A percentile compares a stretch with the other conserved stretches of the same genome.
phyloP scores from a whole-genome alignment of 441 rosid genomes.

The Bruguiera hainesii region DNA sequence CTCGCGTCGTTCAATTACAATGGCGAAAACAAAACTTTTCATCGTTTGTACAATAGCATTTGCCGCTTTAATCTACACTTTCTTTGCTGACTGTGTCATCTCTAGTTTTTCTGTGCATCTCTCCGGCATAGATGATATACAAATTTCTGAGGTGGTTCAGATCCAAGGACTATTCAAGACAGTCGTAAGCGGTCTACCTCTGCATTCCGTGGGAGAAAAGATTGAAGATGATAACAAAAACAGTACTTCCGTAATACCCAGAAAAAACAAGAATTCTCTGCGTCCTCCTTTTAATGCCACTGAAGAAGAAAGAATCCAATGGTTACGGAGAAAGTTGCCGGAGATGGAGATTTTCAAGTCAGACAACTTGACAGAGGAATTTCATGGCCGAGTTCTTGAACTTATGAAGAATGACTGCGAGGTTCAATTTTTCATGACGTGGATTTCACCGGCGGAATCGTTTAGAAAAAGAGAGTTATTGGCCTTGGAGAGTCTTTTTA shows the following conservation, averaged over 20 bases:
- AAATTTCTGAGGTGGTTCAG: slow-evolving; percentile 7
- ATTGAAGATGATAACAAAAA: slow-evolving; percentile 5
- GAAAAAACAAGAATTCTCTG: slow-evolving; percentile 22
- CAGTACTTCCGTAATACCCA: no score
- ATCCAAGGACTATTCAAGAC: neutral
- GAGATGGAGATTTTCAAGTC: slow-evolving; percentile 52
- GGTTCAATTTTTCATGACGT: slow-evolving; percentile 70
- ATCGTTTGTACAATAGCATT: slow-evolving; percentile 26
- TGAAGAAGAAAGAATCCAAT: slow-evolving; percentile 42
- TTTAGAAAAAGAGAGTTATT: slow-evolving; percentile 53
- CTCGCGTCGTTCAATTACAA: no score
- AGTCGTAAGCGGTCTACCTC: slow-evolving; percentile 13
- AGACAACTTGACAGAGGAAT: slow-evolving; percentile 37
- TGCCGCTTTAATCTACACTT: slow-evolving; percentile 34
- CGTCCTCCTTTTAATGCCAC: slow-evolving; percentile 44
- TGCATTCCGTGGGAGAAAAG: slow-evolving; percentile 27
- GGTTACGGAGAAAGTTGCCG: slow-evolving; percentile 42
- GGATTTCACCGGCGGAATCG: slow-evolving; percentile 57
- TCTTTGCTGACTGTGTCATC: slow-evolving; percentile 31
- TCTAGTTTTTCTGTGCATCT: slow-evolving; percentile 29
- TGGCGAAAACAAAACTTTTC: slow-evolving; percentile 26
- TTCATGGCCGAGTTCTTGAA: slow-evolving; percentile 44
- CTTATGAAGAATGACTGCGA: slow-evolving; percentile 47
- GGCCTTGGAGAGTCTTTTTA: slow-evolving; percentile 57
- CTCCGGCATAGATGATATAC: neutral